Base-by-base conservation (phyloP, 805 yeast genomes). In the Starmerella powellii region DNA sequence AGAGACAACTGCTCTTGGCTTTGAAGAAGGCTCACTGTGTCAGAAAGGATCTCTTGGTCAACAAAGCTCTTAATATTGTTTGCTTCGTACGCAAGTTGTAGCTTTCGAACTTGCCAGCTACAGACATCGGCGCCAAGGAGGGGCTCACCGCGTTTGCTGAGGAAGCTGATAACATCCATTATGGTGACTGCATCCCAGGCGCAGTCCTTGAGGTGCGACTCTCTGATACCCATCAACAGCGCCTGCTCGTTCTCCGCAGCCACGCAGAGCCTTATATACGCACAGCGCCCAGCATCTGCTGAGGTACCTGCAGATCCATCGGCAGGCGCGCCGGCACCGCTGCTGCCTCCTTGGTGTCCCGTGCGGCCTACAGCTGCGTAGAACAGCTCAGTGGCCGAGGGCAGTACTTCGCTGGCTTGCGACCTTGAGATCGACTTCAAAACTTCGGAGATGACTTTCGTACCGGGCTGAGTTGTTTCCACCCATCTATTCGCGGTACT, bases 121-220 rank as follows among this genome's bases (percentile, higher is more conserved):
- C 58, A 53, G 1, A 59, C 41, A 26, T 58, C 56, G 6, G 58
- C 43, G 1, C 62, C 64, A 12, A 58, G 47, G 36, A 45, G 38
- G 2, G 46, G 45, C 34, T 61, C 48, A 10, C 37, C 45, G 3
- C 27, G 8, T 3, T 10, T 10, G 16, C 35, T 19, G 3, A 50
- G 27, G 31, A 34, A 47, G 13, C 42, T 27, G 12, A 52, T 37
- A 3, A 51, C 56, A 10, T 42, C 47, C 1, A 48, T 42, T 4
- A 56, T 19, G 1, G 63, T 57, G 11, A 55, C 38, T 13, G 57
- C 58, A 35, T 57, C 61, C 61, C 61, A 57, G 11, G 47, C 31
- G 12, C 55, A 55, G 18, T 45, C 47, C 17, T 56, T 45, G 13
- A 57, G 41, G 16, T 51, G 51, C 8, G 57, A 42, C 41, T 61